Evolutionary conservation across 2,329 filamentous ascomycete species (phyloP).

Genomic region (Fusarium fracticaudum): DNA sequence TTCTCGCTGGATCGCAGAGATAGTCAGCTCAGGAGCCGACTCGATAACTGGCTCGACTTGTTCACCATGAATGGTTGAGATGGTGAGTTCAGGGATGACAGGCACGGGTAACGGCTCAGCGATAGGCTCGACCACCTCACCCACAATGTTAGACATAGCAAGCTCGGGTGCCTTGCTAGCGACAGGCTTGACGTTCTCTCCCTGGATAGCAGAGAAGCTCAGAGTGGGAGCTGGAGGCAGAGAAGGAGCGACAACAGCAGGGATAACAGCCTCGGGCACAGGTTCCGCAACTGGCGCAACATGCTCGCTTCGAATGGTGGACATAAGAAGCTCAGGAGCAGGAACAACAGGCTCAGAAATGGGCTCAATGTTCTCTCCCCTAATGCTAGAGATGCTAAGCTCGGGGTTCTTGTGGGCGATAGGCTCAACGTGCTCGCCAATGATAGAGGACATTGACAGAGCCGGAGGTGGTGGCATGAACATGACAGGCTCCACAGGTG

Average conservation of each 20-base stretch:
- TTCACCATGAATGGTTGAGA: conserved; percentile 36
- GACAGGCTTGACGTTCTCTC: conserved; percentile 34
- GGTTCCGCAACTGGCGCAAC: conserved; percentile 31
- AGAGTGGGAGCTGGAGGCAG: conserved; percentile 25
- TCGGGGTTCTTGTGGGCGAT: conserved; percentile 26
- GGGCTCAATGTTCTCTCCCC: conserved; percentile 40
- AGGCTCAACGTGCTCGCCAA: conserved; percentile 42
- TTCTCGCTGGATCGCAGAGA: conserved; percentile 39
- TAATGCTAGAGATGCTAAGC: conserved; percentile 34
- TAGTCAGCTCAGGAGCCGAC: conserved; percentile 20
- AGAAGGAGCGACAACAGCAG: conserved; percentile 9
- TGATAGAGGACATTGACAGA: conserved; percentile 27
- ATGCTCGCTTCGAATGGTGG: conserved; percentile 32
- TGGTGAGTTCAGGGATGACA: conserved; percentile 23
- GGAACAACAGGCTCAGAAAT: conserved; percentile 11
- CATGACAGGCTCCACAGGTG: conserved; percentile 39
- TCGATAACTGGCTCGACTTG: conserved; percentile 35
- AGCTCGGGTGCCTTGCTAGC: conserved; percentile 15
- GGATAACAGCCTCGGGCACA: conserved; percentile 2
- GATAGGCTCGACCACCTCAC: conserved; percentile 26
- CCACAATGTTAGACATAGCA: conserved; percentile 21
- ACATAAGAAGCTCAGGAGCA: conserved; percentile 26
- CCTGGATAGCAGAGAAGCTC: conserved; percentile 35
- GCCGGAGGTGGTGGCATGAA: conserved; percentile 29
- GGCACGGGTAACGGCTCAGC: conserved; percentile 11